Conservation (phyloP, 345 rosid species). For the Hypericum perforatum region DNA sequence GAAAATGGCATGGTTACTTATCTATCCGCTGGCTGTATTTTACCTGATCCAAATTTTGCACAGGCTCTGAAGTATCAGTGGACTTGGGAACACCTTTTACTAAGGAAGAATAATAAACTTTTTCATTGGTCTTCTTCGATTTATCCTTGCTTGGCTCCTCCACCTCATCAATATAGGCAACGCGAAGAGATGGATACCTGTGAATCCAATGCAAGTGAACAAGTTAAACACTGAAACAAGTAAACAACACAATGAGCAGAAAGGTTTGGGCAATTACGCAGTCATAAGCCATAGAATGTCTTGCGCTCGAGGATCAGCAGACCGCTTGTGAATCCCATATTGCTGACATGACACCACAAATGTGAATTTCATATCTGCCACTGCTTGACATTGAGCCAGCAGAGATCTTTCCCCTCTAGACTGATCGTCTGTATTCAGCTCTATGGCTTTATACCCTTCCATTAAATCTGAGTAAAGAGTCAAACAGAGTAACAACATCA, state of each 20-base stretch:
- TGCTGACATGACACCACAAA: constrained; percentile 96
- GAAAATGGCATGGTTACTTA: too few species aligned
- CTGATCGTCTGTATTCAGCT: constrained; percentile 53
- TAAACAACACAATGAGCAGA: constrained; percentile 3
- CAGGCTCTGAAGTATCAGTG: constrained; percentile 68
- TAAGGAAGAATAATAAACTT: constrained; percentile 76
- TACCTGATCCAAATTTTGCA: constrained; percentile 92
- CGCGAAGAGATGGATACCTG: constrained; percentile 98
- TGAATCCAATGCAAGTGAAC: constrained; percentile 14
- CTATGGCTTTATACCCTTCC: constrained; percentile 95
- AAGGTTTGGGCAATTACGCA: constrained; percentile 30
- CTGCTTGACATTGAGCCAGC: constrained; percentile 89
- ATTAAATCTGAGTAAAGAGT: constrained; percentile 54
- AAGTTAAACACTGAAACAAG: constrained; percentile 8
- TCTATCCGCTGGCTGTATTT: background rate
- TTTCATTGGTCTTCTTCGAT: constrained; percentile 51
- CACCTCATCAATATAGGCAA: constrained; percentile 95
- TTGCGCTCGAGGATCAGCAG: constrained; percentile 74
- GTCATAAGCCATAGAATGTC: constrained; percentile 90
- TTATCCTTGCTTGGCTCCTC: constrained; percentile 74
- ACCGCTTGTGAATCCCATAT: constrained; percentile 87
- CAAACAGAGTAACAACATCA: constrained; percentile 15
- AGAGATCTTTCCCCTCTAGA: constrained; percentile 70
- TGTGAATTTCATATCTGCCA: constrained; percentile 95
- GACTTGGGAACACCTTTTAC: constrained; percentile 91